Percentiles rank a stretch among this genome's conserved stretches.
Evolutionary conservation across 306 rosid genomes (phyloP).

Genomic region (Cicer pinnatifidum): DNA sequence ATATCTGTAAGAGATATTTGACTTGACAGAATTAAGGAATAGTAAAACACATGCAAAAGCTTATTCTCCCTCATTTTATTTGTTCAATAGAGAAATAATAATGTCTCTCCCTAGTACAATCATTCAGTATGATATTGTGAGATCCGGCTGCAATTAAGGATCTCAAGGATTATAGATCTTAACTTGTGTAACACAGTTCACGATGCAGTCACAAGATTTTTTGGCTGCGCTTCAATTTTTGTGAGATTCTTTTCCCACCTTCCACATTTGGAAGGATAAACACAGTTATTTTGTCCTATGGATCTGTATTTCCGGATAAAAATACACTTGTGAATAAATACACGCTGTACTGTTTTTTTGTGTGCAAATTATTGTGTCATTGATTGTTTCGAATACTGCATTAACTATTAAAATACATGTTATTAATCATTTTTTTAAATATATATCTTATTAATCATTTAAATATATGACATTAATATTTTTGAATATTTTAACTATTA

Average conservation of each 20-base stretch:
- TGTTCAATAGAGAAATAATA: neutral
- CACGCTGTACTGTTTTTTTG: too few species aligned
- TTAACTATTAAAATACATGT: too few species aligned
- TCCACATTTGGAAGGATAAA: too few species aligned
- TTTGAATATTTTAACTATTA: too few species aligned
- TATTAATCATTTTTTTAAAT: too few species aligned
- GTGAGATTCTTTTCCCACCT: neutral
- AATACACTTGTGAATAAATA: too few species aligned
- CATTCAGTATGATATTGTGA: neutral
- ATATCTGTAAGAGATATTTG: neutral
- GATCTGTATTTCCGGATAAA: too few species aligned
- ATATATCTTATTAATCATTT: too few species aligned
- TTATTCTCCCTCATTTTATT: neutral
- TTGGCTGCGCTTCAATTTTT: conserved; percentile 9
- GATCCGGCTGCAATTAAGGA: conserved; percentile 20
- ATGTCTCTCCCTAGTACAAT: neutral
- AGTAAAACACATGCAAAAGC: conserved; percentile 1
- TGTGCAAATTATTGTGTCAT: too few species aligned
- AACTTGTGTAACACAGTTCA: conserved; percentile 15
- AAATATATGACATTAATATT: too few species aligned
- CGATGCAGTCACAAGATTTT: conserved; percentile 39
- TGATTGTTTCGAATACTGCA: too few species aligned
- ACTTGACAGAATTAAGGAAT: neutral
- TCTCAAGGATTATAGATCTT: conserved; percentile 29
- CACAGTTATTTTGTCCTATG: too few species aligned